These are phyloP conservation scores for Cephalotrichum gorgonifer DNA, from an alignment of 2,329 filamentous ascomycete genomes.

Conservation along the genomic window DNA sequence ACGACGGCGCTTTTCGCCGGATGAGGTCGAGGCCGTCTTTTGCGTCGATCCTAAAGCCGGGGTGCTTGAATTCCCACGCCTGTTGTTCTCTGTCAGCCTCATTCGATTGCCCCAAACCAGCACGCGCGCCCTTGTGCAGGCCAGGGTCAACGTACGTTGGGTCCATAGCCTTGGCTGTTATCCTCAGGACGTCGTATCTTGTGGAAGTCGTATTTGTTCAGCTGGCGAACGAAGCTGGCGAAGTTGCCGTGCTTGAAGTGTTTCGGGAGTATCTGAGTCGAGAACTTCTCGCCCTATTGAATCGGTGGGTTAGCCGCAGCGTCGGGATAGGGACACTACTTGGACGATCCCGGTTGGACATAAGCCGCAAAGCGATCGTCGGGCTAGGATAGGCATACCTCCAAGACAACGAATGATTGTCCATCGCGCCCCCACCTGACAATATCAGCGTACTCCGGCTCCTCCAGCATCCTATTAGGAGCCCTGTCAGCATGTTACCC, in stretches of 20 bases:
- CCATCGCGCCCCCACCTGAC: constrained; percentile 93
- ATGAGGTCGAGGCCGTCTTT: constrained; percentile 97
- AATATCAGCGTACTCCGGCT: constrained; percentile 82
- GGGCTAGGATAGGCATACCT: constrained; percentile 50
- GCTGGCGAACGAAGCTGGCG: constrained; percentile 87
- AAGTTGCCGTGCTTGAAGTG: constrained; percentile 99
- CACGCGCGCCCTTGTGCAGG: constrained; percentile 1
- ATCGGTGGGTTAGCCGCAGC: neutral
- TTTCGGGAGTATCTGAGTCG: constrained; percentile 90
- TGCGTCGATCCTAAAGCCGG: constrained; percentile 89
- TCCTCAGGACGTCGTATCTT: constrained; percentile 61
- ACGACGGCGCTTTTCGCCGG: constrained; percentile 84
- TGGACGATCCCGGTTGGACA: neutral
- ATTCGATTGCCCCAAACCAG: neutral
- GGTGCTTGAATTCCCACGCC: constrained; percentile 96
- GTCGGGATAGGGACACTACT: neutral
- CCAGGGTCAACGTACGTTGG: constrained; percentile 51
- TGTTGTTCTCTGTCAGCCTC: constrained; percentile 21
- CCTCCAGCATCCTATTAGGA: constrained; percentile 77
- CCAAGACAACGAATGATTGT: constrained; percentile 92
- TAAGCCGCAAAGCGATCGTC: constrained; percentile 8
- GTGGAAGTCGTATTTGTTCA: constrained; percentile 98
- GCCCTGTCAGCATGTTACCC: constrained; percentile 8
- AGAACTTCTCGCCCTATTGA: constrained; percentile 88
- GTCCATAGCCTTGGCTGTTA: constrained; percentile 48